A percentile compares a stretch with the other conserved stretches of the same genome.
These are phyloP conservation scores for Tulasnella sp. DNA, from an alignment of 768 basidiomycete genomes.

Conservation along the genomic window DNA sequence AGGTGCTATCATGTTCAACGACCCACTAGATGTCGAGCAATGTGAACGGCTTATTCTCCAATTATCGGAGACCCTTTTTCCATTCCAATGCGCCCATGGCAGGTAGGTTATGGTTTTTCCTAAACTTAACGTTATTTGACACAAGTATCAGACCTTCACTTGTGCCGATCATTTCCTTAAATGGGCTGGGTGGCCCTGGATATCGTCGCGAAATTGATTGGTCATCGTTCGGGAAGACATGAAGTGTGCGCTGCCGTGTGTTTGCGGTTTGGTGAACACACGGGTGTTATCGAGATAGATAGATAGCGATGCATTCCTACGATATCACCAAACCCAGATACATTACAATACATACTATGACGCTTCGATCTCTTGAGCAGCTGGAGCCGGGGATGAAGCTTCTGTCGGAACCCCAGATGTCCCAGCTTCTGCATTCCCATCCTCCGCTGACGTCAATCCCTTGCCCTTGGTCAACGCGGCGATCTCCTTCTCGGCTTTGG, in stretches of 20 bases:
- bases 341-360: background rate
- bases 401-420: background rate
- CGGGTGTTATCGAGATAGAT: background rate
- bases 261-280: too few species aligned
- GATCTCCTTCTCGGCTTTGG: constrained; percentile 68
- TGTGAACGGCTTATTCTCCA: constrained; percentile 54
- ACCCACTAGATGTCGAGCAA: constrained; percentile 51
- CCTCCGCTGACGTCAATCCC: background rate
- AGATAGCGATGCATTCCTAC: background rate
- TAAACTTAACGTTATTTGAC: background rate
- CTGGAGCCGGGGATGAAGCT: background rate
- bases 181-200: background rate
- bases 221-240: background rate
- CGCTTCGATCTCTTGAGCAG: background rate
- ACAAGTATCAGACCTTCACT: constrained; percentile 38
- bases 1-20: constrained; percentile 99
- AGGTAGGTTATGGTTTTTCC: constrained; percentile 33
- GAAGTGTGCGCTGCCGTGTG: too few species aligned
- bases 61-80: constrained; percentile 61
- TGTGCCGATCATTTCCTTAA: constrained; percentile 32
- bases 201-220: background rate
- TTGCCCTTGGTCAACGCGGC: background rate
- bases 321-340: background rate
- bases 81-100: constrained; percentile 96
- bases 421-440: background rate